These are phyloP conservation scores for Stentor roeselii DNA, from an alignment of 73 alveolate species.

Conservation along the genomic window DNA sequence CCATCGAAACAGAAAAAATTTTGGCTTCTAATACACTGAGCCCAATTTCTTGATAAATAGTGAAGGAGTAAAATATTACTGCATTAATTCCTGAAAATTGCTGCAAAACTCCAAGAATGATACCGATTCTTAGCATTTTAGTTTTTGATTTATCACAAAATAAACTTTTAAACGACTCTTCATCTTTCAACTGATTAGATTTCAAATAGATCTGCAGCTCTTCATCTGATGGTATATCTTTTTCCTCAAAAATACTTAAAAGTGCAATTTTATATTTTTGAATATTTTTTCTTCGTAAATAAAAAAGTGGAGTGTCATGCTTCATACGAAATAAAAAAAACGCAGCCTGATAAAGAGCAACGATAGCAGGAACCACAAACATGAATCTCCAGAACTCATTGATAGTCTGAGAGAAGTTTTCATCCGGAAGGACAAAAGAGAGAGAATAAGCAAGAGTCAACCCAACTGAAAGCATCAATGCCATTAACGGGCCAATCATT, in stretches of 20 bases:
- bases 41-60: not conserved
- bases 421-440: not conserved
- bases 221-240: too few relatives aligned
- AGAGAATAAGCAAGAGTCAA: not conserved
- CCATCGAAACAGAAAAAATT: not conserved
- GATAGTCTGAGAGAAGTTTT: not conserved
- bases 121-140: slow-evolving; percentile 13
- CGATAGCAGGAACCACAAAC: not conserved
- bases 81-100: slow-evolving; percentile 22
- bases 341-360: not conserved
- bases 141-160: too few relatives aligned
- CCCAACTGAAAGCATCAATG: not conserved
- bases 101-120: not conserved
- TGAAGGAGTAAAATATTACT: not conserved
- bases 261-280: not conserved
- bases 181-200: too few relatives aligned
- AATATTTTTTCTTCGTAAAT: too few relatives aligned
- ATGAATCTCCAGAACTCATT: not conserved
- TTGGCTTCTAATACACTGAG: not conserved
- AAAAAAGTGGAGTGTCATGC: not conserved
- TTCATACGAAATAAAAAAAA: too few relatives aligned
- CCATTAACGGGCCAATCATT: not conserved
- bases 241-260: not conserved
- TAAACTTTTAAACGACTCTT: too few relatives aligned
- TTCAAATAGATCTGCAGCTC: too few relatives aligned